Evolutionary conservation across 2,329 filamentous ascomycete species (phyloP), one percentile per base, ranked within the genome.

Genomic region (Ceratocystis lukuohia): DNA sequence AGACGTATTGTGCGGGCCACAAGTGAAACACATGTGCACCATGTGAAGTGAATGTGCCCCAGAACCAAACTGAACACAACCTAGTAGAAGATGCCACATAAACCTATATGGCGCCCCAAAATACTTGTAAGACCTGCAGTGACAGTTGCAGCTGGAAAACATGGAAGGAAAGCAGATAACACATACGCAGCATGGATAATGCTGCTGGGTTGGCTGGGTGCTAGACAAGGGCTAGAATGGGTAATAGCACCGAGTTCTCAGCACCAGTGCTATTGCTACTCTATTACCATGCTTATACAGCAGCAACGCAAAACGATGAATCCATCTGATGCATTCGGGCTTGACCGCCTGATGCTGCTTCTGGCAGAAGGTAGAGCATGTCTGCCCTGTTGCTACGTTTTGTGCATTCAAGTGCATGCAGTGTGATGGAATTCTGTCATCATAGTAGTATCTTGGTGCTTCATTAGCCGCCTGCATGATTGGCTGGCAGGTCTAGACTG

Each of bases 131-230:
- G 61, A 63, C 61, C 41, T 63, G 33, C 61, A 63, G 61, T 63
- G 61, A 46, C 61, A 63, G 61, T 30, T 63, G 45, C 61, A 63
- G 61, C 61, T 63, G 61, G 61, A 41, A 63, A 48, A 25, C 45
- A 48, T 48, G n/a, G 37, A 45, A 50, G n/a, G 30, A 62, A 22
- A 17, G 3, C 17, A 33, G 30, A n/a, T 3, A n/a, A 25, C 22
- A 20, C 8, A 50, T 20, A 10, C 46, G 46, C 46, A 20, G 37
- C 46, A 20, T 25, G 46, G n/a, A 22, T 20, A 5, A 6, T 50
- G 20, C 17, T 50, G n/a, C 46, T 50, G 45, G 45, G 6, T 7
- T 5, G n/a, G 46, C 46, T 50, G 37, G 10, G 10, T 41, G 37
- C 46, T 50, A 50, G n/a, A 20, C 22, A 50, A 22, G 17, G 17